These are phyloP conservation scores for Cladosporium austrohemisphaericum DNA, from an alignment of 2,329 filamentous ascomycete species.

Conservation along the genomic window DNA sequence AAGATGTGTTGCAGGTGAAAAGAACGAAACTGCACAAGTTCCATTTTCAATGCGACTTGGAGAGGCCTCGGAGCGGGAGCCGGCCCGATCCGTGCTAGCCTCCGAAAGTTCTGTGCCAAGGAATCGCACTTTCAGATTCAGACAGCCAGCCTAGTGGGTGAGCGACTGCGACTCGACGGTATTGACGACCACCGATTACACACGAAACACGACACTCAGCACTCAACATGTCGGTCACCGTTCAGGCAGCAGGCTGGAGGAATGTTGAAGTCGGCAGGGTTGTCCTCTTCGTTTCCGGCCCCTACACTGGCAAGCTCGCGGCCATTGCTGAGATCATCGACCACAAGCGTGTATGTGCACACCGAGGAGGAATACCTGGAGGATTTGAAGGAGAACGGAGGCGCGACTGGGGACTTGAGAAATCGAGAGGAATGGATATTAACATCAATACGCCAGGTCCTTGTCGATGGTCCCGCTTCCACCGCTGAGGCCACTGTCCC, in stretches of 20 bases:
- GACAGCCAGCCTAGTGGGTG: no score
- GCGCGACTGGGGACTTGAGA: neutral
- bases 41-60: no score
- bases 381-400: neutral
- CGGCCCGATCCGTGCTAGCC: no score
- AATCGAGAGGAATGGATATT: constrained; percentile 16
- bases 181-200: constrained; percentile 18
- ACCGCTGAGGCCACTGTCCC: constrained; percentile 75
- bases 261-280: constrained; percentile 98
- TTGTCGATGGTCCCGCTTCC: constrained; percentile 90
- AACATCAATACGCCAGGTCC: constrained; percentile 59
- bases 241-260: constrained; percentile 67
- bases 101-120: no score
- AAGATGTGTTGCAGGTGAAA: neutral
- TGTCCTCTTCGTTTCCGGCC: constrained; percentile 82
- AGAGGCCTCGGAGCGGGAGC: no score
- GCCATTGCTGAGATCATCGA: constrained; percentile 99
- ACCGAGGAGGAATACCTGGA: constrained; percentile 12
- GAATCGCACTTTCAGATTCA: no score
- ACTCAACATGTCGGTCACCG: constrained; percentile 18
- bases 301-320: constrained; percentile 80
- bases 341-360: constrained; percentile 93
- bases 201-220: constrained; percentile 33
- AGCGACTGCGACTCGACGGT: constrained; percentile 8
- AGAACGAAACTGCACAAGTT: no score